A percentile compares a stretch with the other conserved stretches of the same genome.
Conservation (phyloP, 2,329 filamentous ascomycete species). For the Nemania sp. region DNA sequence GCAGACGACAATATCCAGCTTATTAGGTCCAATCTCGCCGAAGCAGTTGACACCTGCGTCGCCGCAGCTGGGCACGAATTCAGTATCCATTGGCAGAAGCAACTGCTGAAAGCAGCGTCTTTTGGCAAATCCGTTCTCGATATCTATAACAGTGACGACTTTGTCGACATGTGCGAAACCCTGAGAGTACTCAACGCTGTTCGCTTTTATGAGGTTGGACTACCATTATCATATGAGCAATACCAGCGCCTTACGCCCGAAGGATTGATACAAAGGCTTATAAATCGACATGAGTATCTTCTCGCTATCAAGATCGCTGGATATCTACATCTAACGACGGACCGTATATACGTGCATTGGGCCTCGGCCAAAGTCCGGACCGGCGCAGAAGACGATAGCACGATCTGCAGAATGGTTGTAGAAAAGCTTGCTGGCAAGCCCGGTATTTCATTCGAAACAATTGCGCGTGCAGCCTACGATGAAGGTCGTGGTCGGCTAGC, state of each 20-base stretch:
- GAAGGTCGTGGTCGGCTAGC: constrained; percentile 89
- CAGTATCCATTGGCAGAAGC: constrained; percentile 88
- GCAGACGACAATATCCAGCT: constrained; percentile 97
- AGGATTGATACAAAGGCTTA: constrained; percentile 79
- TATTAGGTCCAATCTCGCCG: constrained; percentile 82
- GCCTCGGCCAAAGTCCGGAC: constrained; percentile 89
- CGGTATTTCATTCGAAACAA: constrained; percentile 93
- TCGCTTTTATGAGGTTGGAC: constrained; percentile 85
- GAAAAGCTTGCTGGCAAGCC: constrained; percentile 83
- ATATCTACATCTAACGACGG: constrained; percentile 82
- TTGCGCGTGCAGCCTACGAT: constrained; percentile 89
- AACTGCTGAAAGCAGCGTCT: constrained; percentile 91
- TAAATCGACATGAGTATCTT: constrained; percentile 88
- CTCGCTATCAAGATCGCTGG: constrained; percentile 86
- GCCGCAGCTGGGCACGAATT: constrained; percentile 93
- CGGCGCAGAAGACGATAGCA: constrained; percentile 83
- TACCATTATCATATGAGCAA: constrained; percentile 91
- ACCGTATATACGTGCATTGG: constrained; percentile 95
- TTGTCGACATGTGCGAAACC: constrained; percentile 97
- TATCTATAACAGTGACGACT: constrained; percentile 97
- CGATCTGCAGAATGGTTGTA: constrained; percentile 83
- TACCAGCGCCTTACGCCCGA: constrained; percentile 90
- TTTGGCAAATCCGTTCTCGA: constrained; percentile 98
- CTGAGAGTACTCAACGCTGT: constrained; percentile 90
- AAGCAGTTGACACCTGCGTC: constrained; percentile 92